Percentiles rank a stretch among this genome's conserved stretches.
These are phyloP conservation scores for Phytophthora pini DNA, from an alignment of 352 stramenopile genomes.

Conservation along the genomic window DNA sequence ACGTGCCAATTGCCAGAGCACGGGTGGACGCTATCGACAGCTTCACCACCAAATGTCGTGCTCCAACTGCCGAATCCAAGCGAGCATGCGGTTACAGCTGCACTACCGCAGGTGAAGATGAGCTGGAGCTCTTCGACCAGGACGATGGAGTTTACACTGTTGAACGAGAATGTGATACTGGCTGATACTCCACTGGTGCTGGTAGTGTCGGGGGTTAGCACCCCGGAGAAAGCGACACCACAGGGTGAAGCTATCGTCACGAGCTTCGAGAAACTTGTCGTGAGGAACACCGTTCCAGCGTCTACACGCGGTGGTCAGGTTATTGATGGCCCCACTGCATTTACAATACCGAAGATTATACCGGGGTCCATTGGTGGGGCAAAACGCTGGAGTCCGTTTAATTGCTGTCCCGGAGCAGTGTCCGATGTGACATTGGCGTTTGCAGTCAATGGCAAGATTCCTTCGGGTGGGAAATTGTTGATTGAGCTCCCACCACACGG, in stretches of 20 bases:
- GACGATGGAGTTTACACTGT: conserved; percentile 62
- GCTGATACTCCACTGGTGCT: conserved; percentile 48
- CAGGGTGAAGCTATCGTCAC: conserved; percentile 57
- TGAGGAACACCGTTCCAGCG: conserved; percentile 52
- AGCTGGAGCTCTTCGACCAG: conserved; percentile 36
- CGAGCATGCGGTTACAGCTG: conserved; percentile 18
- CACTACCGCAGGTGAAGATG: conserved; percentile 41
- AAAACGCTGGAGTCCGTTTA: conserved; percentile 68
- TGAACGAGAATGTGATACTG: conserved; percentile 49
- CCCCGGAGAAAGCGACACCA: conserved; percentile 58
- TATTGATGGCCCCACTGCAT: conserved; percentile 57
- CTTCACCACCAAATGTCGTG: conserved; percentile 35
- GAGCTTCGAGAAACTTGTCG: conserved; percentile 66
- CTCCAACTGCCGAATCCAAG: conserved; percentile 44
- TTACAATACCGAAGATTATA: conserved; percentile 58
- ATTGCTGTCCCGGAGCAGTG: conserved; percentile 48
- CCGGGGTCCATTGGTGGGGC: conserved; percentile 52
- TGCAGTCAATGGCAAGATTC: conserved; percentile 44
- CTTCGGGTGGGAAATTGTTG: conserved; percentile 47
- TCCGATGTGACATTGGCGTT: conserved; percentile 72
- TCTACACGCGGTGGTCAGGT: conserved; percentile 72
- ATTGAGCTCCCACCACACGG: conserved; percentile 58
- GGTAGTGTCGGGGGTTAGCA: conserved; percentile 60
- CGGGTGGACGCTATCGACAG: conserved; percentile 51
- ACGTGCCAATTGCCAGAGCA: conserved; percentile 62